Evolutionary conservation across 2,329 filamentous ascomycete genomes (phyloP), one percentile per base, ranked within the genome.

Genomic region (Amphichorda felina): DNA sequence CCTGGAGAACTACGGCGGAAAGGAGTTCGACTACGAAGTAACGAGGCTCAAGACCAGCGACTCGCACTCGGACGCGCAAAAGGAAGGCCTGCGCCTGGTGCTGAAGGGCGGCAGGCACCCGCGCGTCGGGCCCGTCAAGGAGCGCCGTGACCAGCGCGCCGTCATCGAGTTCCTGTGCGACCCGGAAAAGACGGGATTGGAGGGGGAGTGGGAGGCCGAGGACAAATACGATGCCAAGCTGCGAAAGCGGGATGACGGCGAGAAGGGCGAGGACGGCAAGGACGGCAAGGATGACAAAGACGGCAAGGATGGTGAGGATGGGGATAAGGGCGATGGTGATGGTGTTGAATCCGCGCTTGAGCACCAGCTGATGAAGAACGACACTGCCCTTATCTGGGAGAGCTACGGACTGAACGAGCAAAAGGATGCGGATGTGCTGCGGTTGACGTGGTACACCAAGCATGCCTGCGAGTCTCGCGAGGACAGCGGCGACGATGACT

Each of bases 81-180:
- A 75, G 41, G 76, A 91, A 45, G 88, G 89, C 2, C 49, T 94
- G 9, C 69, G 76, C 13, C 55, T 91, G 1, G 74, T 79, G 41
- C 55, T 94, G 34, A 63, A 68, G 39, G 76, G 77, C n/a, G 73
- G 75, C 11, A 66, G 61, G 31, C 64, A 70, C 41, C 60, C 58
- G 9, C 51, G 69, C 7, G 63, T 72, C 33, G 80, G 76, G 2
- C 47, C 49, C 2, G 37, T 45, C 7, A 65, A 68, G 36, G 63
- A 68, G 33, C 64, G 67, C 37, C 60, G 60, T 19, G 63, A 73
- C 40, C 82, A 93, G 55, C 78, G 75, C 49, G 84, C 87, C 4
- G 70, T 94, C 8, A 73, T 96, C 36, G 83, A 94, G 49, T 87
- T 96, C 46, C 54, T 88, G 15, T 98, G 91, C 59, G 81, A 94